Evolutionary conservation across 169 alveolate species (phyloP).

Genomic region (Prorocentrum cordatum): DNA sequence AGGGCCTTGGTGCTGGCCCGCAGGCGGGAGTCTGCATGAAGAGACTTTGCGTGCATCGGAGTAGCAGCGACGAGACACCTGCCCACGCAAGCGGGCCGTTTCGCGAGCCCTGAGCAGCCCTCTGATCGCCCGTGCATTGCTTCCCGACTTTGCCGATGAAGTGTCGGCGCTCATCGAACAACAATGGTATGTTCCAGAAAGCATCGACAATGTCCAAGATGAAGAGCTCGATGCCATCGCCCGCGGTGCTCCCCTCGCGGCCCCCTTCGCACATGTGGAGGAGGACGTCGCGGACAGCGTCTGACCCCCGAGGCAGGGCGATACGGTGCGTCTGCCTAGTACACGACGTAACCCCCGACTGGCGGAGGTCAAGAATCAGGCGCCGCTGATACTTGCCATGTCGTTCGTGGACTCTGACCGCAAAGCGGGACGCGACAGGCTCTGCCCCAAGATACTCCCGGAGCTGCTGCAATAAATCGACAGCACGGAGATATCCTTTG

Average conservation of each 20-base stretch:
- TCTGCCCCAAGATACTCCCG: not conserved
- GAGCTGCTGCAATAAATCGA: not conserved
- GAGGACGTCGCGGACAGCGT: not conserved
- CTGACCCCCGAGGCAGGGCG: not conserved
- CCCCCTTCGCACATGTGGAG: not conserved
- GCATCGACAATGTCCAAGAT: constrained; percentile 1
- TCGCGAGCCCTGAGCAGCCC: constrained; percentile 28
- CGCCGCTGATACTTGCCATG: not conserved
- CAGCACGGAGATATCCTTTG: not conserved
- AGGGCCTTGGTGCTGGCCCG: too few species aligned
- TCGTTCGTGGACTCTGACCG: not conserved
- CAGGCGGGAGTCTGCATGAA: not conserved
- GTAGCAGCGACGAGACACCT: not conserved
- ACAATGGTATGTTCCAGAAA: not conserved
- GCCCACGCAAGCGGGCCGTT: not conserved
- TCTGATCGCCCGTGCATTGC: not conserved
- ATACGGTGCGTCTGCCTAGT: not conserved
- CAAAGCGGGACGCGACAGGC: not conserved
- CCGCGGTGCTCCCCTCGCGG: not conserved
- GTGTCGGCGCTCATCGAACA: not conserved
- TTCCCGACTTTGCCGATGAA: not conserved
- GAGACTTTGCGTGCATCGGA: not conserved
- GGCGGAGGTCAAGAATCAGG: not conserved
- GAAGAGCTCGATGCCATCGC: not conserved
- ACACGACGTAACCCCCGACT: not conserved